Evolutionary conservation across 768 basidiomycete species (phyloP), one percentile per base, ranked within the genome.

Genomic region (Leucocoprinus leucothites): DNA sequence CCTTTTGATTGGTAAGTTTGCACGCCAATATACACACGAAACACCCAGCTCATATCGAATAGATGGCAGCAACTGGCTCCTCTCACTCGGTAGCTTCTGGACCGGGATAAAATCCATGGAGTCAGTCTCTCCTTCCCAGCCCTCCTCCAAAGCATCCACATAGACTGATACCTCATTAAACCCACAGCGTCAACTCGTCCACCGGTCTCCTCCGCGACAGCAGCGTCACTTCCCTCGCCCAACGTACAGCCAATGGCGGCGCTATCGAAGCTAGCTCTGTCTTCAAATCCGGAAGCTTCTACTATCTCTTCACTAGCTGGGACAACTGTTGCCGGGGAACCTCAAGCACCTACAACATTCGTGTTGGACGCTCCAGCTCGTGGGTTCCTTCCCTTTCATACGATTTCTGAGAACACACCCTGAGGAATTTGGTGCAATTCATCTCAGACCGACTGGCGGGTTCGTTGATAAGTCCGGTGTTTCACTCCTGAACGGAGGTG

Each of bases 231-330:
- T 65, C 75, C 5, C 68, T 82, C 40, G 76, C 81, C 31, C 64
- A 72, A 52, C 77, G 80, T 40, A 74, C 78, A 3, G 74, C 71
- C 0, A 65, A 70, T 56, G 63, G 61, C 42, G 77, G 77, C 2
- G 79, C 79, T 14, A 74, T 81, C 48, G 82, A 84, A 61, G 81
- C 77, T 18, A 74, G 75, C 49, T 66, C 67, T 38, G 69, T 82
- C 38, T 79, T 67, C 65, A 74, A 79, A 60, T 62, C 63, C 57
- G 71, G 72, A 31, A 71, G 58, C 47, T 82, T 67, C 60, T 83
- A 74, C 65, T 84, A 82, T 59, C 69, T 84, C 16, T 84, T 84
- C 66, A 72, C 76, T 0, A 77, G 76, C 9, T 82, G 81, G 81
- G 81, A 82, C 58, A 67, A 66, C 1, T 82, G 81, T 66, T 82